Percentiles rank a stretch among this genome's conserved stretches.
phyloP scores from a whole-genome alignment of 2,329 filamentous ascomycete genomes.

The Aspergillus piperis region DNA sequence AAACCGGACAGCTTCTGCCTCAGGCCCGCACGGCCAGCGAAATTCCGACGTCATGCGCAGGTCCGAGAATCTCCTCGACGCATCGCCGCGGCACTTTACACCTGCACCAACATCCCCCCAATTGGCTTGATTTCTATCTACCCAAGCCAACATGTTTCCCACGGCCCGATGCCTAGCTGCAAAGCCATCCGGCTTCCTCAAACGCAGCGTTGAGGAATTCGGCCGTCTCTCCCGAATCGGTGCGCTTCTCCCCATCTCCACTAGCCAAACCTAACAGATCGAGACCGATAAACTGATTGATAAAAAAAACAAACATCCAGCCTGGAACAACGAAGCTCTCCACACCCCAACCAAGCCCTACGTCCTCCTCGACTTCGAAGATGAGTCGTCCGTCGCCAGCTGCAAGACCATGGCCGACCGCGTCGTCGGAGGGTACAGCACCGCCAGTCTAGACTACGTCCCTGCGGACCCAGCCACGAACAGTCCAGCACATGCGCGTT shows the following conservation, averaged over 20 bases:
- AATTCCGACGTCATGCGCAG: neutral
- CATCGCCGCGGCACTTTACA: neutral
- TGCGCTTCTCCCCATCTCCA: constrained; percentile 31
- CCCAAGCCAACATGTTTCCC: constrained; percentile 38
- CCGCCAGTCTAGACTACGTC: constrained; percentile 68
- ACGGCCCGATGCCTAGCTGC: constrained; percentile 42
- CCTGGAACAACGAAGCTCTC: constrained; percentile 44
- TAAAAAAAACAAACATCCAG: constrained; percentile 24
- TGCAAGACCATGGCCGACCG: constrained; percentile 81
- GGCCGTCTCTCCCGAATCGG: constrained; percentile 58
- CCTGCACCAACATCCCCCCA: neutral
- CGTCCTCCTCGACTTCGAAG: constrained; percentile 45
- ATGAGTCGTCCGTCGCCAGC: constrained; percentile 34
- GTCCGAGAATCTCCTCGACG: neutral
- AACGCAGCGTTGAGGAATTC: constrained; percentile 61
- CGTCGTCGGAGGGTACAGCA: constrained; percentile 84
- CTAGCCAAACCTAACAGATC: neutral
- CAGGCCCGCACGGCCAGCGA: neutral
- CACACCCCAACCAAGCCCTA: constrained; percentile 42
- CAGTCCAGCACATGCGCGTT: constrained; percentile 68
- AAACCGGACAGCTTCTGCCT: neutral
- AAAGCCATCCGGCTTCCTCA: constrained; percentile 54
- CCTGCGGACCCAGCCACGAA: constrained; percentile 46
- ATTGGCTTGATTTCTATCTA: neutral
- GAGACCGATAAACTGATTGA: neutral